phyloP scores from a whole-genome alignment of 2,329 filamentous ascomycete species.

The Akanthomyces lecanii region DNA sequence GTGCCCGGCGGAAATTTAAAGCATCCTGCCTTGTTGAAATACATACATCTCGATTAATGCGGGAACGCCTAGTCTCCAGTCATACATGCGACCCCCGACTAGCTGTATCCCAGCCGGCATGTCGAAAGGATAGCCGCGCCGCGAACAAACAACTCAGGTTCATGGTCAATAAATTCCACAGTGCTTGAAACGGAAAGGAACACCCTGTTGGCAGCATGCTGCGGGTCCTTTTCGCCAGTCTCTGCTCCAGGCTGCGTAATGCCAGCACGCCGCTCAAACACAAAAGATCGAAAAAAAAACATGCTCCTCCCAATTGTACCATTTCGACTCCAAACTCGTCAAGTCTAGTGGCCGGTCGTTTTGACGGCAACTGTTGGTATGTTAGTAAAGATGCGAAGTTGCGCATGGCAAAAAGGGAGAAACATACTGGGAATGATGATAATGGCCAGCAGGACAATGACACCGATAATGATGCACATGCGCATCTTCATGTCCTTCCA shows the following conservation, averaged over 20 bases:
- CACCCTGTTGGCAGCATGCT: slow-evolving; percentile 20
- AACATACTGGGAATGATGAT: slow-evolving; percentile 72
- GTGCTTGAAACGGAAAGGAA: slow-evolving; percentile 31
- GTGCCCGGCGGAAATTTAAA: background rate
- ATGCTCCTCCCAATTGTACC: background rate
- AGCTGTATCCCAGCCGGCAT: slow-evolving; percentile 1
- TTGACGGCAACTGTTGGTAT: slow-evolving; percentile 19
- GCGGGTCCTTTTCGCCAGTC: slow-evolving; percentile 8
- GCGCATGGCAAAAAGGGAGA: background rate
- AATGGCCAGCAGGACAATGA: slow-evolving; percentile 85
- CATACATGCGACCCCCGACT: slow-evolving; percentile 37
- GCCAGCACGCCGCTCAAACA: slow-evolving; percentile 15
- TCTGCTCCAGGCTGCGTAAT: slow-evolving; percentile 1
- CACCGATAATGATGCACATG: slow-evolving; percentile 87
- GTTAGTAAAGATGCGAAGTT: background rate
- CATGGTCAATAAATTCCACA: slow-evolving; percentile 34
- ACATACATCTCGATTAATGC: slow-evolving; percentile 40
- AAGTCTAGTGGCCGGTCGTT: slow-evolving; percentile 2
- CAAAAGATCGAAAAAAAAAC: slow-evolving; percentile 11
- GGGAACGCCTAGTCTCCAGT: slow-evolving; percentile 43
- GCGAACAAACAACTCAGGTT: slow-evolving; percentile 28
- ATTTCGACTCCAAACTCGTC: background rate
- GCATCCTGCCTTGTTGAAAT: slow-evolving; percentile 20
- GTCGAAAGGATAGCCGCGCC: slow-evolving; percentile 19
- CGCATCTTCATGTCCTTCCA: slow-evolving; percentile 99